These are phyloP conservation scores for Pelargonium cotyledonis DNA, from an alignment of 441 rosid genomes.

Conservation along the genomic window DNA sequence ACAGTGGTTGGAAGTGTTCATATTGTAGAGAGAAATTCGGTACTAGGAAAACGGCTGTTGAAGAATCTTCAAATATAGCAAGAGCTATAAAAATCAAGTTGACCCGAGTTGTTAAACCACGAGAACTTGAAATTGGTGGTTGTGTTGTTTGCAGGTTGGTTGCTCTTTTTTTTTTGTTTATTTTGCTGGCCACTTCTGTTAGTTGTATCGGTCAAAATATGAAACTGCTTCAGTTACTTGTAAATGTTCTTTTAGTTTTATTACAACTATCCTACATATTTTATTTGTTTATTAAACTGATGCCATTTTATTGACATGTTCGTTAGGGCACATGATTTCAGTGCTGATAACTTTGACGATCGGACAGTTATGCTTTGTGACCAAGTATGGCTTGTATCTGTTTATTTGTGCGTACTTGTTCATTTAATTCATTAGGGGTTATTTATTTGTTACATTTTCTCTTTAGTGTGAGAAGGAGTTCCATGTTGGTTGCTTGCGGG, in stretches of 20 bases:
- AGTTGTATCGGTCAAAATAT: not conserved
- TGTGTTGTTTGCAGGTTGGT: constrained; percentile 91
- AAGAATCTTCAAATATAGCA: constrained; percentile 30
- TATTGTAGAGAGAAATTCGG: constrained; percentile 51
- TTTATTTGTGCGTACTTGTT: not conserved
- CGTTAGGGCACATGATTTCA: constrained; percentile 77
- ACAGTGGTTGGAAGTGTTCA: constrained; percentile 72
- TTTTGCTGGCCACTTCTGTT: not conserved
- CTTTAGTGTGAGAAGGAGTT: constrained; percentile 91
- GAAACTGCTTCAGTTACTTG: not conserved
- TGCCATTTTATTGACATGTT: constrained; percentile 12
- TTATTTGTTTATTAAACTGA: constrained; percentile 3
- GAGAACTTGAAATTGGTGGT: constrained; percentile 79
- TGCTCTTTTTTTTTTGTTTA: not conserved
- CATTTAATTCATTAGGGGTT: constrained; percentile 6
- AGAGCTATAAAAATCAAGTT: constrained; percentile 55
- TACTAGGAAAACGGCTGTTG: constrained; percentile 36
- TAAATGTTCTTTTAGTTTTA: not conserved
- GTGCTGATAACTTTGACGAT: constrained; percentile 57
- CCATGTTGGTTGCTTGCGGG: constrained; percentile 92
- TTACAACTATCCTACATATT: constrained; percentile 4
- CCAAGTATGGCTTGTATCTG: constrained; percentile 52
- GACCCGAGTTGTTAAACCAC: constrained; percentile 63
- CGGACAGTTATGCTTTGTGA: constrained; percentile 87
- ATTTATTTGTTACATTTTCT: constrained; percentile 15